Percentiles rank a stretch among this genome's conserved stretches.
phyloP scores from a whole-genome alignment of 345 rosid genomes.

The Euphorbia pulcherrima region DNA sequence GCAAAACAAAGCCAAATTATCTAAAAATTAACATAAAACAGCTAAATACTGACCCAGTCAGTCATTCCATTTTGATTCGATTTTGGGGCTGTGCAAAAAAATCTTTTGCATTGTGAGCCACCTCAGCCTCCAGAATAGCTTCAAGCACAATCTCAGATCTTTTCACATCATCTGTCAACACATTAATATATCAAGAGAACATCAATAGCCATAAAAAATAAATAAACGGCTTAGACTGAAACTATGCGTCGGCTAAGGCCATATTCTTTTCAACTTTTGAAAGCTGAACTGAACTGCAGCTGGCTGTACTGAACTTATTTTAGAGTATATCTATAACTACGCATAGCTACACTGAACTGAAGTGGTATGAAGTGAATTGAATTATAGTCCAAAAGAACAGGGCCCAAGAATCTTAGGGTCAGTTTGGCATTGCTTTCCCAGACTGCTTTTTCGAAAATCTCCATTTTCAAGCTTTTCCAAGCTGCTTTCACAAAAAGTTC shows the following conservation, averaged over 20 bases:
- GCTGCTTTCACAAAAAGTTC: too few relatives aligned
- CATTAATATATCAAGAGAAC: conserved; percentile 8
- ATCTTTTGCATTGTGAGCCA: conserved; percentile 53
- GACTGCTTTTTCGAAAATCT: too few relatives aligned
- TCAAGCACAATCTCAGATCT: conserved; percentile 66
- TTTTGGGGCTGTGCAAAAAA: conserved; percentile 60
- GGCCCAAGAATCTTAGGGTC: too few relatives aligned
- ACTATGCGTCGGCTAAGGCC: background rate
- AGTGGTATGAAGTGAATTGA: too few relatives aligned
- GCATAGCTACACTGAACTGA: too few relatives aligned
- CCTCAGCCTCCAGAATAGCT: conserved; percentile 68
- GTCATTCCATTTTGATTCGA: conserved; percentile 30
- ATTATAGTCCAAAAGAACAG: too few relatives aligned
- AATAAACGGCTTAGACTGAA: background rate
- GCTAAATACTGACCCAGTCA: background rate
- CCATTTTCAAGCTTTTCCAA: too few relatives aligned
- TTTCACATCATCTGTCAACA: conserved; percentile 37
- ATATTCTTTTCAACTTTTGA: too few relatives aligned
- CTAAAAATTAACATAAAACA: background rate
- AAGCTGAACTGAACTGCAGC: too few relatives aligned
- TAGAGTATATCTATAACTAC: too few relatives aligned
- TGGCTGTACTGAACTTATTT: too few relatives aligned
- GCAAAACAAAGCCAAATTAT: background rate
- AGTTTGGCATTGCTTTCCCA: too few relatives aligned
- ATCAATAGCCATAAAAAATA: background rate